Conservation (phyloP, 768 basidiomycete genomes). For the Termitomyces sp. region DNA sequence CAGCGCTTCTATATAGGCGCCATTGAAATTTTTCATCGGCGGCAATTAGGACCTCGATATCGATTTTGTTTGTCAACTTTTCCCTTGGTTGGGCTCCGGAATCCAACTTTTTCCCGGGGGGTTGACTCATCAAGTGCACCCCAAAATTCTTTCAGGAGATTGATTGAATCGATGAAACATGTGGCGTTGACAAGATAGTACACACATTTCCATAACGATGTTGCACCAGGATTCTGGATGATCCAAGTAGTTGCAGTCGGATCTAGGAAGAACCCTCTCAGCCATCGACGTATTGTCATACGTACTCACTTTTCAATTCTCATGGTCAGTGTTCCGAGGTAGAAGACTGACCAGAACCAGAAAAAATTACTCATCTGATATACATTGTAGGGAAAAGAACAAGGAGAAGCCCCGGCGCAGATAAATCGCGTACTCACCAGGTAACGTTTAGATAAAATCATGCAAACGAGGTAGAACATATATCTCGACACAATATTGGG, state of each 20-base stretch:
- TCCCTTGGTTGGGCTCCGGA: neutral
- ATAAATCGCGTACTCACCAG: too few relatives aligned
- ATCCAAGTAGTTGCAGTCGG: neutral
- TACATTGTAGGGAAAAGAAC: neutral
- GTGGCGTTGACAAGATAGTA: neutral
- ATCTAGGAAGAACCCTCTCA: neutral
- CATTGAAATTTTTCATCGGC: neutral
- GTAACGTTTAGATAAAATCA: too few relatives aligned
- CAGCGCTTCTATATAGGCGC: neutral
- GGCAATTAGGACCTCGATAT: neutral
- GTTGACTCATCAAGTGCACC: neutral
- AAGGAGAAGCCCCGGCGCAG: neutral
- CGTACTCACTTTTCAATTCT: neutral
- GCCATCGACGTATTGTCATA: neutral
- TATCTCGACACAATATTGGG: too few relatives aligned
- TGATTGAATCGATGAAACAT: neutral
- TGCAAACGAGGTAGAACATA: too few relatives aligned
- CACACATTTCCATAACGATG: neutral
- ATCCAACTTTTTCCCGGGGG: neutral
- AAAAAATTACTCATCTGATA: neutral
- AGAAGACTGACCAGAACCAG: neutral
- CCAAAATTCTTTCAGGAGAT: neutral
- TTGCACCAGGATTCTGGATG: neutral
- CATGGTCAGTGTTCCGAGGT: too few relatives aligned
- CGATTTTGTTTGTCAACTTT: neutral